Conservation (phyloP, 129 eudicot genomes). For the Flaveria brownii region DNA sequence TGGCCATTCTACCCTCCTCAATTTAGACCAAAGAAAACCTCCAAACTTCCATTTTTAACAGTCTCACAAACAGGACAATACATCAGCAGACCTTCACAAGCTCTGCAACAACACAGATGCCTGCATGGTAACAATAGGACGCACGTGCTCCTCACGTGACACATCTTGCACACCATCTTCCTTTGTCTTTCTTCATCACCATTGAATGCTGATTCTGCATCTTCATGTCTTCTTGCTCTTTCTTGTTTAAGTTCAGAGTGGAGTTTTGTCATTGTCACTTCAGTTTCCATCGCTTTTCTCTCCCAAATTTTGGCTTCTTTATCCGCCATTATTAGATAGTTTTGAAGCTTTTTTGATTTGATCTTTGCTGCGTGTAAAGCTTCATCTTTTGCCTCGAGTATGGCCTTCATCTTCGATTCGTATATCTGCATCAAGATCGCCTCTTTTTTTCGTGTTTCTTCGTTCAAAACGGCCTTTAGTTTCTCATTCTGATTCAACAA, state of each 20-base stretch:
- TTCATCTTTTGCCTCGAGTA: conserved; percentile 52
- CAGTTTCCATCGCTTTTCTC: conserved; percentile 47
- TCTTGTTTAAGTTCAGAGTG: conserved; percentile 39
- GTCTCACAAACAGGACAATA: conserved; percentile 56
- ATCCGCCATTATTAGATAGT: conserved; percentile 42
- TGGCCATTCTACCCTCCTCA: conserved; percentile 35
- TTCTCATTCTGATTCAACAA: conserved; percentile 50
- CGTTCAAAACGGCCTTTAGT: conserved; percentile 44
- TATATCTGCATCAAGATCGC: conserved; percentile 35
- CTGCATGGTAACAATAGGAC: conserved; percentile 51
- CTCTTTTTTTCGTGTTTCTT: conserved; percentile 44
- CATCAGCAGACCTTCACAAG: conserved; percentile 43
- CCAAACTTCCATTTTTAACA: conserved; percentile 50
- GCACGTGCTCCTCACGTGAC: conserved; percentile 52
- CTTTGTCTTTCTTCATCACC: conserved; percentile 24
- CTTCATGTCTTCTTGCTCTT: conserved; percentile 34
- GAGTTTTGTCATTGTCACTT: conserved; percentile 44
- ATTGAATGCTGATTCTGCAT: conserved; percentile 52
- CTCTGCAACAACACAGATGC: conserved; percentile 54
- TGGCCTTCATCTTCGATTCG: conserved; percentile 37
- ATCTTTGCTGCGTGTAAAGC: conserved; percentile 39
- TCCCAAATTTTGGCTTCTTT: conserved; percentile 50
- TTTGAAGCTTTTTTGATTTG: conserved; percentile 46
- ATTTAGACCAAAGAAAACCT: conserved; percentile 39
- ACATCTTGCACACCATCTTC: conserved; percentile 42